Evolutionary conservation across 176 grass and related monocot species (phyloP), one percentile per base, ranked within the genome.

Genomic region (Avena atlantica): DNA sequence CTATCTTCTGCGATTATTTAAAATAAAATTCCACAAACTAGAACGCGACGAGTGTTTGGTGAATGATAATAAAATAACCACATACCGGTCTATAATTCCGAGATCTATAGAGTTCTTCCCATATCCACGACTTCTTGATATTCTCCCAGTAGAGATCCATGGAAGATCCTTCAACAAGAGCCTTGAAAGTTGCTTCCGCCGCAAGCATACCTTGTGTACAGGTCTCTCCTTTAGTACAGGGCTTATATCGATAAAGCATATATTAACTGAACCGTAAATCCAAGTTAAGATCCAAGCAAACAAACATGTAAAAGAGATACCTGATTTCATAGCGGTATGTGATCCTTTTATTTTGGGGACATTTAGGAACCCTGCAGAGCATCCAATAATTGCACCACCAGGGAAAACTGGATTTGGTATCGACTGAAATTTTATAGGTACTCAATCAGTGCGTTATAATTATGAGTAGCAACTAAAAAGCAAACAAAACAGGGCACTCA

Each of bases 241-340:
- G 81, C 20, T 76, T 76, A 4, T 31, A 53, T 53, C 1, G 73
- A 67, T 74, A 42, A 61, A 89, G 4, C 27, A 67, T 48, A 23
- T 40, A 81, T 47, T 23, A 67, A 80, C 11, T 57, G 42, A 76
- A 81, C 19, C 0, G 29, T 5, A 78, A 71, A 16, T 27, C 40
- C 29, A 21, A 80, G 17, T 42, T 14, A 25, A 83, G 81, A 20
- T 68, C 17, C 78, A 52, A 16, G 48, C 17, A 78, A 75, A 53
- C 36, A 44, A 70, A 78, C 24, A 16, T 15, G n/a, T 36, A 81
- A 16, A 51, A 74, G 55, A 71, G 19, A 62, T 69, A 95, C 96
- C 96, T 90, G 96, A 98, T 91, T 98, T 96, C 96, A 98, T 98
- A 52, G 96, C 93, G 2, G 96, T 98, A 91, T 98, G 96, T 49